Base-by-base conservation (phyloP, 371 early-diverging fungal genomes). In the Coemansia sp. region DNA sequence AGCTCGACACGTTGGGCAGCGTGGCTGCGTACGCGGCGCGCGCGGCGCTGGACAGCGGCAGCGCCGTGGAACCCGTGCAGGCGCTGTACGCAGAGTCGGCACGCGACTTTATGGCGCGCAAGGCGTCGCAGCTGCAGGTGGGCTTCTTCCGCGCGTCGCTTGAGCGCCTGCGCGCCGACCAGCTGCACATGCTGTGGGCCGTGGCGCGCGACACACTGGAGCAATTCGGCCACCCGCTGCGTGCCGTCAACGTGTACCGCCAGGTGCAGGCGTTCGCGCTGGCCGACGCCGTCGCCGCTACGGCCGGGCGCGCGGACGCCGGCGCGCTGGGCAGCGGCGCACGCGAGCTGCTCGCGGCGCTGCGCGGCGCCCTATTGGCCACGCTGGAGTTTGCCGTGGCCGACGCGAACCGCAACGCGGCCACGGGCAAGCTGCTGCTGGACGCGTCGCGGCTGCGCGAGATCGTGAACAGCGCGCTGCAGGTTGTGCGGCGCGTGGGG, bases 21-120 rank as follows among this genome's bases (percentile, higher is more conserved):
- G 63, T 77, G 34, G 68, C 70, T 5, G 59, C 65, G 39, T 67
- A 55, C 9, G 48, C 62, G 1, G 50, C 62, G 11, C 63, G 66
- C 26, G 43, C 86, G 36, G 79, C 85, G 50, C 71, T 68, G 66
- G 84, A 83, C 31, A 82, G 81, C 77, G 82, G 47, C n/a, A 11
- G 14, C 1, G n/a, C 7, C 1, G 36, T 26, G 41, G 34, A 42
- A 10, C 36, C 34, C 20, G 43, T 79, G 14, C 40, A 34, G 39
- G 57, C 62, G 32, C 67, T 88, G 36, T 86, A 87, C 62, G 79
- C 67, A 53, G 79, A 68, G 3, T 81, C 88, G 10, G 70, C 87
- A 58, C 73, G 74, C 39, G 82, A 86, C 60, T 91, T 86, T 67
- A 81, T 91, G 83, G 82, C 84, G 40, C 83, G 84, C 68, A 88